Percentiles rank a stretch among this genome's conserved stretches.
Conservation (phyloP, 805 yeast species). For the Blastobotrys chiropterorum region DNA sequence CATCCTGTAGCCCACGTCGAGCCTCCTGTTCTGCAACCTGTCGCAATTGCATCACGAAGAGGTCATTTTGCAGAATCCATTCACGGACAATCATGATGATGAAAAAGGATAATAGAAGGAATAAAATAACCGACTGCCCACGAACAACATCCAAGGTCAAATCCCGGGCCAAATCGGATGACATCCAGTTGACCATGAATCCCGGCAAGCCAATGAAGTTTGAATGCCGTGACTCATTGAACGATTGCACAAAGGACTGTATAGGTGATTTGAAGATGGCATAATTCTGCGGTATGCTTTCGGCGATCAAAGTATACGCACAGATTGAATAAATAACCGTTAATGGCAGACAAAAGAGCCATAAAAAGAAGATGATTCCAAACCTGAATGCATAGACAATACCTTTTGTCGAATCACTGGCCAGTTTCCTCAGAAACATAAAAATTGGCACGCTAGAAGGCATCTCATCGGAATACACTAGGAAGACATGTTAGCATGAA, state of each 20-base stretch:
- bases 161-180: background rate
- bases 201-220: slow-evolving; percentile 9
- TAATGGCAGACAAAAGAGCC: slow-evolving; percentile 27
- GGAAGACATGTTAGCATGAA: background rate
- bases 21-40: slow-evolving; percentile 2
- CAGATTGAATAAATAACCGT: slow-evolving; percentile 19
- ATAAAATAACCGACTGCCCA: slow-evolving; percentile 26
- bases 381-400: slow-evolving; percentile 18
- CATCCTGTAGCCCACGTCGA: background rate
- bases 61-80: slow-evolving; percentile 30
- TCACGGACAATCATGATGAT: slow-evolving; percentile 36
- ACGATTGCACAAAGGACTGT: background rate
- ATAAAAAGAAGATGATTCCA: slow-evolving; percentile 17
- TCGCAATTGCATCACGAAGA: slow-evolving; percentile 18
- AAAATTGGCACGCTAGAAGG: slow-evolving; percentile 55
- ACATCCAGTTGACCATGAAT: background rate
- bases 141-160: slow-evolving; percentile 20
- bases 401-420: slow-evolving; percentile 16
- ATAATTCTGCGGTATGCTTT: slow-evolving; percentile 15
- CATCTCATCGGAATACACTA: slow-evolving; percentile 54
- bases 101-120: slow-evolving; percentile 28
- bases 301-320: slow-evolving; percentile 18
- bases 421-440: slow-evolving; percentile 40
- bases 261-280: slow-evolving; percentile 1
- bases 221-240: background rate